A percentile compares a stretch with the other conserved stretches of the same genome.
Conservation (phyloP, 164 flowering plant species). For the Vitis labrusca region DNA sequence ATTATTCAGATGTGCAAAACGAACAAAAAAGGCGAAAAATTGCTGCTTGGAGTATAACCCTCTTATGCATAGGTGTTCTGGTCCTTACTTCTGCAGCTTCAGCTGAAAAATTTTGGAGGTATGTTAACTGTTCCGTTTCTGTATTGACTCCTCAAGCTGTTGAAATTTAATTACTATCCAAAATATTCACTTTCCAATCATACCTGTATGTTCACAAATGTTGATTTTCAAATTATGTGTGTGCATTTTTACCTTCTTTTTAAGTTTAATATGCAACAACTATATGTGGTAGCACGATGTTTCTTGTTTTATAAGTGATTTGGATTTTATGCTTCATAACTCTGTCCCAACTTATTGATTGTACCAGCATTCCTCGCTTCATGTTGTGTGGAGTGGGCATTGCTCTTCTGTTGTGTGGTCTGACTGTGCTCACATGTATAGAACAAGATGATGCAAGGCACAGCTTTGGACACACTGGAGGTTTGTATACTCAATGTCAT, state of each 20-base stretch:
- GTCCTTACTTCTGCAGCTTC: conserved; percentile 35
- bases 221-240: no score
- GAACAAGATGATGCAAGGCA: conserved; percentile 43
- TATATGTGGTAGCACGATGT: no score
- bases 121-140: background rate
- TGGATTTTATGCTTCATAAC: background rate
- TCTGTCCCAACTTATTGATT: background rate
- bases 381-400: conserved; percentile 32
- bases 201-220: background rate
- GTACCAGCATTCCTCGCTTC: conserved; percentile 34
- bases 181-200: background rate
- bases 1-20: conserved; percentile 18
- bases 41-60: conserved; percentile 34
- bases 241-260: no score
- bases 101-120: conserved; percentile 31
- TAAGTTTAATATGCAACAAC: no score
- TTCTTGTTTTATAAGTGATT: background rate
- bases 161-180: background rate
- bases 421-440: conserved; percentile 32
- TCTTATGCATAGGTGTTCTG: conserved; percentile 31
- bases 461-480: conserved; percentile 46
- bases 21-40: conserved; percentile 24
- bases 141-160: background rate
- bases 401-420: conserved; percentile 28
- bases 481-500: conserved; percentile 9